phyloP scores from a whole-genome alignment of 2,329 filamentous ascomycete species.

The Colletotrichum destructivum region DNA sequence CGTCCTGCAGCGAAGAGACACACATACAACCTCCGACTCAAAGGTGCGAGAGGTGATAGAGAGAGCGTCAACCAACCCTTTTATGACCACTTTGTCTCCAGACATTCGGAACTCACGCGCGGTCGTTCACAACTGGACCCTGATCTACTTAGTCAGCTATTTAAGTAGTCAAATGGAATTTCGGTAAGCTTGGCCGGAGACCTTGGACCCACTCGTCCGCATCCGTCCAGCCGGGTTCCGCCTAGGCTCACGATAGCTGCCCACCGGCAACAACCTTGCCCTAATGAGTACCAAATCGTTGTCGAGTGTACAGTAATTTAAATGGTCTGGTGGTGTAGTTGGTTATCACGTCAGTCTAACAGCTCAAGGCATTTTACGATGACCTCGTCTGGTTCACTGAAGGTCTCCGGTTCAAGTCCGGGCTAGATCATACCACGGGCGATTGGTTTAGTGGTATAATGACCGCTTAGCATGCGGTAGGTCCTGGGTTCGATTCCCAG shows the following conservation, averaged over 20 bases:
- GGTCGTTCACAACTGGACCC: neutral
- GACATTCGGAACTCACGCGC: too few relatives aligned
- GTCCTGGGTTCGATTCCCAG: conserved; percentile 31
- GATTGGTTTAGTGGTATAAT: conserved; percentile 29
- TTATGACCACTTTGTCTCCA: neutral
- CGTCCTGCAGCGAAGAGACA: neutral
- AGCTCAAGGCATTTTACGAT: neutral
- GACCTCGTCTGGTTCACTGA: conserved; percentile 17
- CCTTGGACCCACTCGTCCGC: conserved; percentile 17
- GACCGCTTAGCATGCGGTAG: conserved; percentile 35
- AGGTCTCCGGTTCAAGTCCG: conserved; percentile 42
- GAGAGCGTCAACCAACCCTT: neutral
- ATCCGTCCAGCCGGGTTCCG: conserved; percentile 4
- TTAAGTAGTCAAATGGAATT: neutral
- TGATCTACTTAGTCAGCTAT: neutral
- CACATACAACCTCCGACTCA: neutral
- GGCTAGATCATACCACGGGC: conserved; percentile 28
- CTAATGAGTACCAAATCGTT: neutral
- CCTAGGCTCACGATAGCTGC: conserved; percentile 7
- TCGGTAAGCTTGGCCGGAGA: conserved; percentile 1
- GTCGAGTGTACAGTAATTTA: accelerated
- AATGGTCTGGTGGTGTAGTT: conserved; percentile 53
- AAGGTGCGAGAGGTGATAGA: neutral
- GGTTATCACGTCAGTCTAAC: conserved; percentile 67
- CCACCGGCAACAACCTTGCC: neutral